phyloP scores from a whole-genome alignment of 1,284 basidiomycete species.

The Leccinum proliferum region DNA sequence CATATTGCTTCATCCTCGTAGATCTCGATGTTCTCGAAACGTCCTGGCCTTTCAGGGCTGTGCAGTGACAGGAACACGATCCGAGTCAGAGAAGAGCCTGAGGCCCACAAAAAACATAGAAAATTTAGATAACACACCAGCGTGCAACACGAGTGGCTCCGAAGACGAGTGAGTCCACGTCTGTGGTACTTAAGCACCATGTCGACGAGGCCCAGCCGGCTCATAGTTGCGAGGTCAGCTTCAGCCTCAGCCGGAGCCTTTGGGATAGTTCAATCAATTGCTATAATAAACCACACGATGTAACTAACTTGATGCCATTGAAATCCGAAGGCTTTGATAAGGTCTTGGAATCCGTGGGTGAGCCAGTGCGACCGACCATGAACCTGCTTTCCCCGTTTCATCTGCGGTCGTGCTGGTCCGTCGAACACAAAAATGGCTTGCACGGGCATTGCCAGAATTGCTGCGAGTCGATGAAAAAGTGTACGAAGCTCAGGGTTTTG shows the following conservation, averaged over 20 bases:
- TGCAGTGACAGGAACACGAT: not conserved
- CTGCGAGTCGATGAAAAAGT: not conserved
- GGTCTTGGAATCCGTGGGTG: not conserved
- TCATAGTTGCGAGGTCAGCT: not conserved
- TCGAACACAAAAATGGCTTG: not conserved
- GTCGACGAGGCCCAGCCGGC: not conserved
- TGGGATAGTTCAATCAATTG: not conserved
- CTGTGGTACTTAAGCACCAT: not conserved
- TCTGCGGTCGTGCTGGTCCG: not conserved
- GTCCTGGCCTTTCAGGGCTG: not conserved
- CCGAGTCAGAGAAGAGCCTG: too few relatives aligned
- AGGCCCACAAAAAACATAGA: too few relatives aligned
- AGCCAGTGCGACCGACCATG: not conserved
- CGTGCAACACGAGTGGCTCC: not conserved
- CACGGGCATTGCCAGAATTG: not conserved
- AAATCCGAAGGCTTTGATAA: not conserved
- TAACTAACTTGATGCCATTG: not conserved
- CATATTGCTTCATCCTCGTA: not conserved
- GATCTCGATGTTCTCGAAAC: not conserved
- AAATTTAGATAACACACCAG: not conserved
- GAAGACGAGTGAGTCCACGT: not conserved
- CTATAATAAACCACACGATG: too few relatives aligned
- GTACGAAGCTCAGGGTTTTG: not conserved
- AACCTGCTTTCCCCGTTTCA: not conserved
- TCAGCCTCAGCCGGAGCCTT: not conserved